Base-by-base conservation (phyloP, 2,329 filamentous ascomycete species). In the Epicoccum sorghinum region DNA sequence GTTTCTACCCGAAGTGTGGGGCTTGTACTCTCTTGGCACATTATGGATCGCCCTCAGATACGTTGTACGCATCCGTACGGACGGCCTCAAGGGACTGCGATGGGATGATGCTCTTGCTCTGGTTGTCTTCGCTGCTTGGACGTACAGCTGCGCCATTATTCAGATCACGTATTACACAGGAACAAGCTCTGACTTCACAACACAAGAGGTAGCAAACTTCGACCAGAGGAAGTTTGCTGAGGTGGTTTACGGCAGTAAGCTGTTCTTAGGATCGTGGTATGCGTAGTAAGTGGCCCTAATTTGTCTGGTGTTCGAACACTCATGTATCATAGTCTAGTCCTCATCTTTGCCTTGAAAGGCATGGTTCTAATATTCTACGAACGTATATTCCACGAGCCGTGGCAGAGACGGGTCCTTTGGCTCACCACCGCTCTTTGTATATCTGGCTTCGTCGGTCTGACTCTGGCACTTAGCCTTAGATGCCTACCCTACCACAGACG, bases 361-460 rank as follows among this genome's bases (percentile, higher is more conserved):
- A 51, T 61, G n/a, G 59, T 61, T 3, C 41, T 61, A 44, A 41
- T 61, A 3, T 33, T 61, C 0, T 61, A 61, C 27, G 47, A 41
- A 23, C 56, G 56, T 12, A 58, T 61, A 12, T 58, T 55, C 23
- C 48, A 41, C 35, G 39, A 55, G 7, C 12, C 12, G 7, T 61
- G 59, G 56, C 59, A 61, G 36, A 55, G 35, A 8, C 49, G 30
- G 35, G 35, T 61, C 4, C 39, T 61, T 5, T 39, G 42, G 4
- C 44, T 48, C 25, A 61, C 56, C 2, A 55, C 35, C 12, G 18
- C 36, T 5, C 47, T 61, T 7, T 59, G 50, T n/a, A 37, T 55
- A 10, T 30, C 30, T 35, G 56, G 56, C 5, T 59, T 47, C 27
- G 42, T 32, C 4, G 43, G 32, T 13, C 36, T 55, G 25, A 52